Conservation (phyloP, 345 rosid species). For the Microthlaspi erraticum region DNA sequence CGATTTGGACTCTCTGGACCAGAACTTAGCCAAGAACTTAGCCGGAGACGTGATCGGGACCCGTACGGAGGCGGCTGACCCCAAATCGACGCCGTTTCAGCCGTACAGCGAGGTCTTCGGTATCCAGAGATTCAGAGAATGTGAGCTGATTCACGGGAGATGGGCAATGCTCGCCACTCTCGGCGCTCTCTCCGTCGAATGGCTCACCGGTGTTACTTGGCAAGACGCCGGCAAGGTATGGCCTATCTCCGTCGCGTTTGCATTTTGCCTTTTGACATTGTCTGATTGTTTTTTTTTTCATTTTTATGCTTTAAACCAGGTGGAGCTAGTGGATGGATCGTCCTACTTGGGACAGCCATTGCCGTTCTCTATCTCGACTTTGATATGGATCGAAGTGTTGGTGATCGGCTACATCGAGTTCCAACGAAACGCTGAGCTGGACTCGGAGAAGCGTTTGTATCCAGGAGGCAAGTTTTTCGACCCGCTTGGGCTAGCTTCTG, state of each 20-base stretch:
- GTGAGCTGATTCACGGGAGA: slow-evolving; percentile 82
- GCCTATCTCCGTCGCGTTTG: neutral
- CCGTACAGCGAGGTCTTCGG: slow-evolving; percentile 87
- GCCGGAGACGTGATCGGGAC: slow-evolving; percentile 73
- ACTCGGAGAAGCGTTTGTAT: slow-evolving; percentile 89
- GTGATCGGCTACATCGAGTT: slow-evolving; percentile 92
- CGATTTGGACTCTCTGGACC: slow-evolving; percentile 79
- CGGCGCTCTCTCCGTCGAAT: slow-evolving; percentile 72
- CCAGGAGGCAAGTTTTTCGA: slow-evolving; percentile 89
- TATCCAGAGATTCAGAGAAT: slow-evolving; percentile 86
- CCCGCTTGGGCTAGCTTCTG: slow-evolving; percentile 83
- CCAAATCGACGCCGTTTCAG: slow-evolving; percentile 83
- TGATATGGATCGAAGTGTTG: slow-evolving; percentile 89
- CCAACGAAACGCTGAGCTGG: slow-evolving; percentile 90
- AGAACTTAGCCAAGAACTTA: slow-evolving; percentile 82
- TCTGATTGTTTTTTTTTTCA: neutral
- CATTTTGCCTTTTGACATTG: slow-evolving; percentile 19
- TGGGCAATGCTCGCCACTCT: slow-evolving; percentile 93
- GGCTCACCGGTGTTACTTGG: slow-evolving; percentile 74
- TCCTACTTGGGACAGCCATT: slow-evolving; percentile 91
- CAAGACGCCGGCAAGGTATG: slow-evolving; percentile 73
- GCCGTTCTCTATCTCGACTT: slow-evolving; percentile 80
- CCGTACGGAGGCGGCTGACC: slow-evolving; percentile 52
- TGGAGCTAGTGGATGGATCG: slow-evolving; percentile 90
- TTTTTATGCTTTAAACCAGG: slow-evolving; percentile 50